Base-by-base conservation (phyloP, 202 grass and related monocot species). In the Saccharum hybrid region DNA sequence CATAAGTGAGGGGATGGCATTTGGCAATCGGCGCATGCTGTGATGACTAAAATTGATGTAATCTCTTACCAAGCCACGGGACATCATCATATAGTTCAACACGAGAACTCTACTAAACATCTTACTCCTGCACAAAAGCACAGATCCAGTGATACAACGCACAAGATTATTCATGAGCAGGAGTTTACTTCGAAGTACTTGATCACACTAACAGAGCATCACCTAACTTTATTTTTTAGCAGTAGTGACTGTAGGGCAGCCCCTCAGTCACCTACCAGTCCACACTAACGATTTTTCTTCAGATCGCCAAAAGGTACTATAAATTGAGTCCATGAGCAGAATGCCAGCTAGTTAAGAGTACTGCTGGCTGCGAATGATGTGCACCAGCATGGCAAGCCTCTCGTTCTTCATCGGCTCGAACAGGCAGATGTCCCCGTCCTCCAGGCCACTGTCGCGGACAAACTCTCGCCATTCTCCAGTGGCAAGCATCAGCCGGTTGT, bases 331-430 rank as follows among this genome's bases (percentile, higher is more conserved):
- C 63, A 66, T 34, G 2, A 66, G 5, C 31, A 66, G 63, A 66
- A 66, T 15, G 12, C 0, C 14, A 66, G 12, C 45, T 48, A 48
- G 45, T 48, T 48, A 48, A 48, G 45, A 48, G 45, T 48, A 48
- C 45, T 48, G 45, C 45, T 48, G 2, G 11, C 45, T 11, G 14
- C 38, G 74, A 28, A 77, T 77, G 57, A 63, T 63, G 22, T 77
- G 74, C 6, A 45, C 74, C 38, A 10, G 14, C 74, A 77, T 63
- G 37, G 74, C 57, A 16, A 63, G 21, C 11, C 39, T 28, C 74
- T 43, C 21, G 3, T 45, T 45, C 42, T 45, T 45, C 8, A 42
- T 42, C 0, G 60, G 60, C 18, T 65, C 75, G 18, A 78, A 65
- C 8, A 78, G 75, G 60, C 75, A 78, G 40, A 65, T 9, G 15